Evolutionary conservation across 1,284 basidiomycete genomes (phyloP), one percentile per base, ranked within the genome.

Genomic region (Singerocomus rubriflavus): DNA sequence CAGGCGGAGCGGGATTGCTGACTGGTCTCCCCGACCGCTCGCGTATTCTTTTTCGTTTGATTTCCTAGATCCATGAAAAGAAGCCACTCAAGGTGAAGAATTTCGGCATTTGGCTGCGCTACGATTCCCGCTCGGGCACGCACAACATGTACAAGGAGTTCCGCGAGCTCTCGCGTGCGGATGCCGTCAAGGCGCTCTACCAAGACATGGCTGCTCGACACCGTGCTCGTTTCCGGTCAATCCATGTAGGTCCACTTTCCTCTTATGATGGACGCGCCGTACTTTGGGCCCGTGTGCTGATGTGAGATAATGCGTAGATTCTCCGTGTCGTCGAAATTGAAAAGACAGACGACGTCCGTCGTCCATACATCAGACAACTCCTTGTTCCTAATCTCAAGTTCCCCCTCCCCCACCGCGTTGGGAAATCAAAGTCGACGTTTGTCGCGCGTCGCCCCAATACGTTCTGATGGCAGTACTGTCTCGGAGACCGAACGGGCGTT

Each of bases 141-240:
- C 94, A 97, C 85, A 97, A 98, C 84, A 89, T 90, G 88, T 91
- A 91, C 82, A 90, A 89, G 83, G 96, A 99, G 81, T 98, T 93
- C 91, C 93, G 95, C 69, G 96, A 97, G 63, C 85, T 99, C 62
- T 84, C 82, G 64, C 89, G 97, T 62, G 88, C 93, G 55, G 95
- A 93, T 72, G 96, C 97, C 57, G 97, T 98, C 70, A 94, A 93
- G 82, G 80, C 87, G 64, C 79, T 98, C 74, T 99, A 99, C 85
- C 96, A 99, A 79, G 96, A 99, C 78, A 98, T 99, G 96, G 93
- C 97, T 67, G 94, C 96, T 58, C 85, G 95, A 63, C 97, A 99
- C 78, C 93, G 96, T 78, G 96, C 96, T 61, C 93, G 97, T 70
- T 99, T 98, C 87, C 85, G 96, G 75, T 98, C 92, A 50, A 96